phyloP scores from a whole-genome alignment of 169 alveolate genomes.

The Plasmodium sp. region DNA sequence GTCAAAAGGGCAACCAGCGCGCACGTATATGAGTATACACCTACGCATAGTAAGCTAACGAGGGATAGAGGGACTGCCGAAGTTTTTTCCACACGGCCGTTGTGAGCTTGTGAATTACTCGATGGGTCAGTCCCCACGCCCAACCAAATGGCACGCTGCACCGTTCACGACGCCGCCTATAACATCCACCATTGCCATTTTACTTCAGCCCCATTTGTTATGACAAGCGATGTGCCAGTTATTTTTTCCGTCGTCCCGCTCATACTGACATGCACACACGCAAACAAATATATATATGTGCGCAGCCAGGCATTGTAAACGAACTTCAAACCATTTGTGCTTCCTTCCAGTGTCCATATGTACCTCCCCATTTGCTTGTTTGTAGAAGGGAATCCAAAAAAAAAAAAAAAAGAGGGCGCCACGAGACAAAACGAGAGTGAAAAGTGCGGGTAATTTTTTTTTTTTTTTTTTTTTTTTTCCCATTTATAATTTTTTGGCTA shows the following conservation, averaged over 20 bases:
- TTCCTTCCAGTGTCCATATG: background rate
- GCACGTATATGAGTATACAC: background rate
- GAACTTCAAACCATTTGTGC: background rate
- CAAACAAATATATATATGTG: background rate
- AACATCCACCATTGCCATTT: background rate
- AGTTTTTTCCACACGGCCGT: background rate
- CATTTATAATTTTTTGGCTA: background rate
- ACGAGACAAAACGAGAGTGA: background rate
- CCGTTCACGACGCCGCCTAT: background rate
- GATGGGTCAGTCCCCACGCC: background rate
- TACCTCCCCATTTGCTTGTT: background rate
- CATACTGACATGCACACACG: background rate
- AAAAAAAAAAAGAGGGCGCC: background rate
- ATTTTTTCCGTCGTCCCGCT: background rate
- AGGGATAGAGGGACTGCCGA: background rate
- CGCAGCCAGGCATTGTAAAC: background rate
- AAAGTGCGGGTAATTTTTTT: background rate
- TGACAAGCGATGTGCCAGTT: background rate
- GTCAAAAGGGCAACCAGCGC: background rate
- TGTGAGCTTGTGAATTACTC: background rate
- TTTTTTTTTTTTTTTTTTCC: no score
- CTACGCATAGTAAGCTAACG: background rate
- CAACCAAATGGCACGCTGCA: background rate
- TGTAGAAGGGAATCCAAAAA: background rate
- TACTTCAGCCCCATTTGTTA: background rate